These are phyloP conservation scores for Capsicum baccatum DNA, from an alignment of 257 asterid species.

Conservation along the genomic window DNA sequence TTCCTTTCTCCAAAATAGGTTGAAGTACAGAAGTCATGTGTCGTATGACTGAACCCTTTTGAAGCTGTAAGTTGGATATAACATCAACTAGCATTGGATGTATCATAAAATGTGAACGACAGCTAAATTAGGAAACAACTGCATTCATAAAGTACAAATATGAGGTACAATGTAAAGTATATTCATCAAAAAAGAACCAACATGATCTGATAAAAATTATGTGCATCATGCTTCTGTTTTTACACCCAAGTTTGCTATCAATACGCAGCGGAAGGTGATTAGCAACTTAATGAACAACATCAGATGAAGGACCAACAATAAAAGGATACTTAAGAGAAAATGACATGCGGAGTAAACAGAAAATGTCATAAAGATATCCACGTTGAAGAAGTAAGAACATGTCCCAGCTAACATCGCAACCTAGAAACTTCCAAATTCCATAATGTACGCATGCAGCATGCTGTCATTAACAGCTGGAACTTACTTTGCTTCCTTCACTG, in stretches of 20 bases:
- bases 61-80: conserved; percentile 72
- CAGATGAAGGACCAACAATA: conserved; percentile 2
- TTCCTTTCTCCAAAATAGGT: too few species aligned
- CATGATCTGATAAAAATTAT: background rate
- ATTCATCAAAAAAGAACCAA: background rate
- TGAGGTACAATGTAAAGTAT: background rate
- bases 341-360: background rate
- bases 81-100: conserved; percentile 78
- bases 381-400: background rate
- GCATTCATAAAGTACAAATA: background rate
- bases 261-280: background rate
- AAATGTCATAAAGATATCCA: background rate
- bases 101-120: background rate
- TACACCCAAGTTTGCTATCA: background rate
- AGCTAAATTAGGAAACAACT: conserved; percentile 24
- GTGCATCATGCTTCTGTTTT: background rate
- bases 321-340: background rate
- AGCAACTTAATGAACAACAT: background rate
- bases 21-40: too few species aligned
- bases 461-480: background rate
- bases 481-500: conserved; percentile 73
- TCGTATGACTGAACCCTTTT: conserved; percentile 56
- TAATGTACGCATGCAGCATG: background rate
- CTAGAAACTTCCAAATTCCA: background rate
- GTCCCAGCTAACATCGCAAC: background rate